Conservation (phyloP, 1,284 basidiomycete species). For the Pyrrhoderma lamaoense region DNA sequence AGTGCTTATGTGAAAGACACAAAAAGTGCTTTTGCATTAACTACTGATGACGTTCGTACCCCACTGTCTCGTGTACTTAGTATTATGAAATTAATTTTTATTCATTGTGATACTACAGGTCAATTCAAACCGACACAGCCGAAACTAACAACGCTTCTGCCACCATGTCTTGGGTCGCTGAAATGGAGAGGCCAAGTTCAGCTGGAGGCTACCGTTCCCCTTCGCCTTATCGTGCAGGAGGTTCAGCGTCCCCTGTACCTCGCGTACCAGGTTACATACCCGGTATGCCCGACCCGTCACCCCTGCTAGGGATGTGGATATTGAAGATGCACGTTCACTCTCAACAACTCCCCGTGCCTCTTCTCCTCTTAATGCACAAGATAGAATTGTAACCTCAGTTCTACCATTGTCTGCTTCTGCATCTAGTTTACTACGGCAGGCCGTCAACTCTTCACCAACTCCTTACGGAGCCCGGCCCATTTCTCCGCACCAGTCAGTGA, state of each 20-base stretch:
- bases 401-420: slow-evolving; percentile 28
- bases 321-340: slow-evolving; percentile 65
- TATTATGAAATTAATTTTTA: slow-evolving; percentile 6
- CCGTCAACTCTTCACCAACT: slow-evolving; percentile 43
- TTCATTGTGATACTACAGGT: slow-evolving; percentile 10
- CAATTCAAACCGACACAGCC: slow-evolving; percentile 6
- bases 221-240: slow-evolving; percentile 35
- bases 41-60: slow-evolving; percentile 16
- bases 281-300: slow-evolving; percentile 85
- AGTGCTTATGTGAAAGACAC: not conserved
- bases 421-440: slow-evolving; percentile 39
- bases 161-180: slow-evolving; percentile 11
- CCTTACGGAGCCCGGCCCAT: slow-evolving; percentile 35
- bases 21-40: slow-evolving; percentile 9
- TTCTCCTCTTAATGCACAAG: slow-evolving; percentile 41
- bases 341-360: slow-evolving; percentile 74
- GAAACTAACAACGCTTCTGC: slow-evolving; percentile 10
- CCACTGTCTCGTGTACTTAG: slow-evolving; percentile 2
- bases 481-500: slow-evolving; percentile 33
- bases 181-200: slow-evolving; percentile 15
- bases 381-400: slow-evolving; percentile 28
- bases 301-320: slow-evolving; percentile 55
- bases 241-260: slow-evolving; percentile 48
- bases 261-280: slow-evolving; percentile 77
- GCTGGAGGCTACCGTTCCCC: slow-evolving; percentile 34